Conservation (phyloP, 2,329 filamentous ascomycete species). For the Hypomyces perniciosus region DNA sequence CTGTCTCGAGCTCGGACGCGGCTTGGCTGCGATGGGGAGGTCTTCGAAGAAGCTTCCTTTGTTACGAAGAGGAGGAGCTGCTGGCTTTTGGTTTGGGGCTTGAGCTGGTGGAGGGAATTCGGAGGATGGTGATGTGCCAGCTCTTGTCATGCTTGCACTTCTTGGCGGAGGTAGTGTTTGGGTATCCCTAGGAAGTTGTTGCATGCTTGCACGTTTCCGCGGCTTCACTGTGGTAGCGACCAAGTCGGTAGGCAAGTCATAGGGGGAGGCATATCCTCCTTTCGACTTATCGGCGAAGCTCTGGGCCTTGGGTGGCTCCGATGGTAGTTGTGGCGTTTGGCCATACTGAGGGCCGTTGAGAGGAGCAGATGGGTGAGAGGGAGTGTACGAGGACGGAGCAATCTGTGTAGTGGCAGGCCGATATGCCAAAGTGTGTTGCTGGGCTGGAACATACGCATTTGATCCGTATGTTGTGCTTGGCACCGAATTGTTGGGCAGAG, state of each 20-base stretch:
- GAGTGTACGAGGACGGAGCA: background rate
- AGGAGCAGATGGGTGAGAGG: constrained; percentile 11
- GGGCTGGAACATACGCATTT: constrained; percentile 7
- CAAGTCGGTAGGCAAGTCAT: constrained; percentile 89
- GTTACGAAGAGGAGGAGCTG: constrained; percentile 29
- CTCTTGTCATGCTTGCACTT: constrained; percentile 52
- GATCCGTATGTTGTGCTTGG: constrained; percentile 1
- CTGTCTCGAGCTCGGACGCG: constrained; percentile 55
- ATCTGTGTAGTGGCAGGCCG: constrained; percentile 4
- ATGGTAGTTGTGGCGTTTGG: constrained; percentile 26
- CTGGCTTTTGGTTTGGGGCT: constrained; percentile 27
- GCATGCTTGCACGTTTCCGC: constrained; percentile 57
- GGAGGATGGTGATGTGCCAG: constrained; percentile 21
- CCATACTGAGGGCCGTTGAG: constrained; percentile 31
- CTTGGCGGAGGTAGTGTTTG: constrained; percentile 49
- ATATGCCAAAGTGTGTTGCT: constrained; percentile 10
- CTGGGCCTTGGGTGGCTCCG: constrained; percentile 55
- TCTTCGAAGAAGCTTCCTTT: constrained; percentile 71
- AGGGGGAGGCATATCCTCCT: constrained; percentile 88
- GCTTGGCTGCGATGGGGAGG: constrained; percentile 56
- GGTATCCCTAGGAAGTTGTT: constrained; percentile 41
- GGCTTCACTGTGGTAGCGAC: constrained; percentile 49
- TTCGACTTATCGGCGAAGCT: constrained; percentile 90
- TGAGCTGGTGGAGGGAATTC: constrained; percentile 22
- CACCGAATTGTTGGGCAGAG: constrained; percentile 5